Base-by-base conservation (phyloP, 192 early-diverging fungal species). In the Coemansia sp. region DNA sequence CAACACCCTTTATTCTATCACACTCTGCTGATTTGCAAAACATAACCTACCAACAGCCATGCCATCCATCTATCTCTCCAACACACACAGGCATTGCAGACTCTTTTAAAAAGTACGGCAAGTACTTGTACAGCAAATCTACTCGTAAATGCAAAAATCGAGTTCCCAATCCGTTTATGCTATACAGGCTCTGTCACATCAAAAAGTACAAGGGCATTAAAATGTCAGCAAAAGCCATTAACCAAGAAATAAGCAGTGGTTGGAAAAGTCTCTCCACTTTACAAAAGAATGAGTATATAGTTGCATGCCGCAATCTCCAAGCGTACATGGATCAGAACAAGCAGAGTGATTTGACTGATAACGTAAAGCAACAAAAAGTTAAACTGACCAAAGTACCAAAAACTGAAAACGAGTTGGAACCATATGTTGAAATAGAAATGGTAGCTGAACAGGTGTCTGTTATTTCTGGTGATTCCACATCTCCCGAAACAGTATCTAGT, bases 131-230 rank as follows among this genome's bases (percentile, higher is more conserved):
- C 35, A 14, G 57, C 19, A 74, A 64, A 25, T 4, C 2, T 0
- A 64, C 41, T 14, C 39, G 61, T 4, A 60, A 58, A 10, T 38
- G 49, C 27, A 64, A 69, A 29, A 64, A 49, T 4, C 48, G 39
- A 32, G 66, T 67, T 1, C 67, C 62, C 23, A 75, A 75, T 45
- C 23, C 72, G 12, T 75, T 56, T 51, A 75, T 75, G 72, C 45
- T 75, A 12, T 75, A 49, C 22, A 56, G 66, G 1, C 29, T 69
- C 8, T 37, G 47, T 19, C 43, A 59, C 23, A 62, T 75, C 11
- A 69, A 69, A 38, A 15, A 38, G 5, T 27, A 65, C 22, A 75
- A 75, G 59, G 59, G 59, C 27, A 63, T 51, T 0, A 11, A 53
- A 12, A 41, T 55, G 45, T 52, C 62, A 1, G 53, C 66, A 8